A percentile compares a stretch with the other conserved stretches of the same genome.
These are phyloP conservation scores for Grosmannia huntii DNA, from an alignment of 2,329 filamentous ascomycete species.

Conservation along the genomic window DNA sequence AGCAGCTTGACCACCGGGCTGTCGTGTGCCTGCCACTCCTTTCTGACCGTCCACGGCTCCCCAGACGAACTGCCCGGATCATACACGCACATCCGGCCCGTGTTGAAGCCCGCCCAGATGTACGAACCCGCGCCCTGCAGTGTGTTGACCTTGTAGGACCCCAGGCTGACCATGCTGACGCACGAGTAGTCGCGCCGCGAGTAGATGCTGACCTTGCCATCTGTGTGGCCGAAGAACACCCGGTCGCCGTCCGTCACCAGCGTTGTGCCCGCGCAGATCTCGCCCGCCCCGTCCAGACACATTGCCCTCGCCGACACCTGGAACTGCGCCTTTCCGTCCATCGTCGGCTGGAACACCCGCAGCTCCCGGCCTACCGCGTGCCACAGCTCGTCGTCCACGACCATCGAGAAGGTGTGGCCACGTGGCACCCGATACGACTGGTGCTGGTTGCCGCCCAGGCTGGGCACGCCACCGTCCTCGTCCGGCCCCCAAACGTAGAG, in stretches of 20 bases:
- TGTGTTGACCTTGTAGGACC: constrained; percentile 88
- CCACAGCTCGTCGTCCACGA: constrained; percentile 79
- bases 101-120: constrained; percentile 91
- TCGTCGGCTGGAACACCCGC: constrained; percentile 64
- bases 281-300: constrained; percentile 59
- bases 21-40: constrained; percentile 89
- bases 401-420: constrained; percentile 78
- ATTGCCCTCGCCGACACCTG: constrained; percentile 64
- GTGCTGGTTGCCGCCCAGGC: constrained; percentile 54
- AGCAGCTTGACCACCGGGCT: constrained; percentile 68
- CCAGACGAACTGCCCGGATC: constrained; percentile 43
- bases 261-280: constrained; percentile 73
- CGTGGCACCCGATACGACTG: constrained; percentile 67
- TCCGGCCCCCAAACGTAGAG: constrained; percentile 80
- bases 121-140: constrained; percentile 68
- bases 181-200: constrained; percentile 65
- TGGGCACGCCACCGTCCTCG: constrained; percentile 51
- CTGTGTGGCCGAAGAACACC: constrained; percentile 81
- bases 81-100: constrained; percentile 86
- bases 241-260: constrained; percentile 63
- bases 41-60: constrained; percentile 61
- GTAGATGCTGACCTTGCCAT: constrained; percentile 93
- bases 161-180: constrained; percentile 70
- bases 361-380: constrained; percentile 79
- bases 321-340: constrained; percentile 55